Evolutionary conservation across 2,329 filamentous ascomycete genomes (phyloP), one percentile per base, ranked within the genome.

Genomic region (Podosphaera aphanis): DNA sequence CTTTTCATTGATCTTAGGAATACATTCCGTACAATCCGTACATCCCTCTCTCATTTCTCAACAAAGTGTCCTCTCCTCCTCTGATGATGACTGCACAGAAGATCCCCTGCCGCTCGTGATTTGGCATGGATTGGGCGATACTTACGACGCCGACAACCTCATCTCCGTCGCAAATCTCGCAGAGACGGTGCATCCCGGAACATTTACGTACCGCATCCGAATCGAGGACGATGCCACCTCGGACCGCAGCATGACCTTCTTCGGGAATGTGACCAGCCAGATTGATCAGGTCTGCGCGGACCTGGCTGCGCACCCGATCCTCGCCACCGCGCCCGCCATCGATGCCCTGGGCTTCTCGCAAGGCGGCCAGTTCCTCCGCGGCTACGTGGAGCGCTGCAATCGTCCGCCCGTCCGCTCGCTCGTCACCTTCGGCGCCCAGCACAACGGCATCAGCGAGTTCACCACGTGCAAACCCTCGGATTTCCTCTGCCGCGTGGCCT

Each of bases 321-420:
- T 94, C 15, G 79, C 79, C 47, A 82, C 79, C 5, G 82, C 83
- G 0, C 81, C 82, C 0, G 83, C 79, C 51, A 70, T 94, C 58
- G 90, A 95, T 62, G 88, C 86, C 29, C 65, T 98, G 31, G 90
- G 90, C 23, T 94, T 98, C 67, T 90, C 82, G 13, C 90, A 98
- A 62, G 90, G 90, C 51, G 90, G 90, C 1, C 83, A 93, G 61
- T 94, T 98, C 65, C 71, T 98, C n/a, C 77, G 90, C 48, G 90
- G 72, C 20, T 86, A 93, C 60, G 68, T 93, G 51, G 77, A 98
- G 68, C 73, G 83, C 38, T 98, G 90, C 68, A 90, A 85, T 60
- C 43, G 42, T 37, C 57, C 57, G 1, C 68, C 67, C 0, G 68
- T 83, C 8, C 62, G 66, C 46, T 78, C 70, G 50, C 63, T 83